Base-by-base conservation (phyloP, 257 asterid species). In the Solanum chmielewskii region DNA sequence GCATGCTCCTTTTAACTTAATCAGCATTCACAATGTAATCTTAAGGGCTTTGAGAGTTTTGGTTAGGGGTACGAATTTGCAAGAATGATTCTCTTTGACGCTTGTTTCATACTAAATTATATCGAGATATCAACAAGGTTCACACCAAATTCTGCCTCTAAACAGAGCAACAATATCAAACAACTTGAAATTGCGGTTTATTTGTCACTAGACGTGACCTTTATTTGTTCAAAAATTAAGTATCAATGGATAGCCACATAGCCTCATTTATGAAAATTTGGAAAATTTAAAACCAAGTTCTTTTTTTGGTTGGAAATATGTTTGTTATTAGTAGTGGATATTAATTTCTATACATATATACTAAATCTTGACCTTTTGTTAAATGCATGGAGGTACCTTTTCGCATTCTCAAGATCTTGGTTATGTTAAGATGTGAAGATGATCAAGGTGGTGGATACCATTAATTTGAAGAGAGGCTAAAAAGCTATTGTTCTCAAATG, bases 11-110 rank as follows among this genome's bases (percentile, higher is more conserved):
- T 33, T 33, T 59, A 33, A 33, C 35, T 33, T 33, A 33, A 3
- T 33, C 35, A 33, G 35, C 35, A 33, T 33, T 33, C 35, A 33
- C 35, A 33, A 33, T 33, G 35, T 33, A 33, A 33, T 33, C 35
- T 33, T 3, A 33, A 33, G 5, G 35, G 35, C 35, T 33, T 33
- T 33, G 35, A 33, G 35, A 33, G 35, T 33, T 33, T 33, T 33
- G 35, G 5, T 3, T 33, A 33, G 35, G 5, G 35, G 35, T 42
- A 12, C 16, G 86, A 80, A 12, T 85, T 88, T 39, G 90, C 89
- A 2, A 9, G 18, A 25, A 86, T 86, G 87, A 90, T 88, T 88
- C 92, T 90, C 68, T 83, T 82, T 1, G 89, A 87, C 4, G 73
- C 44, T 27, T 83, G 83, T 31, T 87, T 87, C 12, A 6, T 83